phyloP scores from a whole-genome alignment of 306 rosid species.

The Alnus rubra region DNA sequence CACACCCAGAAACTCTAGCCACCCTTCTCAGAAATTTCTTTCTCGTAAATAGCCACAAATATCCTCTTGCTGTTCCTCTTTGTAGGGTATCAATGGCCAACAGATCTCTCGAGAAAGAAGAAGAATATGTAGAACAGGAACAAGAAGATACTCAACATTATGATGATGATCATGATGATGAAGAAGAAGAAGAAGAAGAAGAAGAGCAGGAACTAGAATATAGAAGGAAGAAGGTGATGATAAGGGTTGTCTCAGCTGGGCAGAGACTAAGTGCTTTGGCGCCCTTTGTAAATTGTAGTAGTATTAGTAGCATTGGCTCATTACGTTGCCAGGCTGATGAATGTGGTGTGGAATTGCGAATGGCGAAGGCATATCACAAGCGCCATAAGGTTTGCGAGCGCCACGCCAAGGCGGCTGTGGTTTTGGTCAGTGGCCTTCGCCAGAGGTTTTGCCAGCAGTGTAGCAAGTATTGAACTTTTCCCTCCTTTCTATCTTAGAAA shows the following conservation, averaged over 20 bases:
- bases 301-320: background rate
- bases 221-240: conserved; percentile 15
- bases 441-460: conserved; percentile 50
- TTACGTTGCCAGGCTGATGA: conserved; percentile 36
- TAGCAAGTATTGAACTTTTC: conserved; percentile 28
- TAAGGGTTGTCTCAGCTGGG: conserved; percentile 26
- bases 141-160: background rate
- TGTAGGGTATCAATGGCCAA: background rate
- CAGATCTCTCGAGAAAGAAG: background rate
- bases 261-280: background rate
- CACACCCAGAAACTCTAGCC: background rate
- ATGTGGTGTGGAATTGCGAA: conserved; percentile 22
- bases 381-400: conserved; percentile 39
- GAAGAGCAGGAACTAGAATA: background rate
- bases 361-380: conserved; percentile 33
- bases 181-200: background rate
- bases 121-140: background rate
- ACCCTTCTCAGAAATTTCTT: background rate
- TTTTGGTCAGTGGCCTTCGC: conserved; percentile 33
- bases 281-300: background rate
- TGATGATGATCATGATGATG: background rate
- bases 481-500: background rate
- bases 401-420: conserved; percentile 36
- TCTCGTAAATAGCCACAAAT: background rate
- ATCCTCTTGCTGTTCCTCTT: background rate